phyloP scores from a whole-genome alignment of 768 basidiomycete species.

The Lentinula edodes region DNA sequence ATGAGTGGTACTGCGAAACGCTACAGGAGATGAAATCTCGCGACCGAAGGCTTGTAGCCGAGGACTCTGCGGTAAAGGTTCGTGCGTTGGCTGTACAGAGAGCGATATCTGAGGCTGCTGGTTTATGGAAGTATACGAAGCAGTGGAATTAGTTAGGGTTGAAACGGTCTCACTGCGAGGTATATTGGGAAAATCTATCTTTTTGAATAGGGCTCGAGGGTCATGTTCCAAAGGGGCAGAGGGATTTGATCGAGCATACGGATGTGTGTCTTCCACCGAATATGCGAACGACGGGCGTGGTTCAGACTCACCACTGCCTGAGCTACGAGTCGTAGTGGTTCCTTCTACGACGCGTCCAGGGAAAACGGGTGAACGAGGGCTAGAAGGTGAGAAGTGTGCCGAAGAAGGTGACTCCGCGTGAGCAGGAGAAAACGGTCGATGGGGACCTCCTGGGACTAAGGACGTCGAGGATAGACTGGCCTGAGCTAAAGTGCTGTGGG shows the following conservation, averaged over 20 bases:
- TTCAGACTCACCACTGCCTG: constrained; percentile 11
- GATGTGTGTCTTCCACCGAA: constrained; percentile 47
- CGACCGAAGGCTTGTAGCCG: constrained; percentile 2
- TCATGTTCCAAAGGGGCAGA: constrained; percentile 46
- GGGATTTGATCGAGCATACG: constrained; percentile 65
- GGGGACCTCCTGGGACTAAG: constrained; percentile 31
- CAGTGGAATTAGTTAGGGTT: constrained; percentile 42
- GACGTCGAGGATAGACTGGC: constrained; percentile 56
- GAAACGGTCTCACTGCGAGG: constrained; percentile 44
- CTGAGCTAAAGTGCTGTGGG: constrained; percentile 49
- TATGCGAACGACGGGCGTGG: constrained; percentile 16
- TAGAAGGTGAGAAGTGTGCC: constrained; percentile 18
- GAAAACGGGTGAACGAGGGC: constrained; percentile 17
- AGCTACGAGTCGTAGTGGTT: constrained; percentile 10
- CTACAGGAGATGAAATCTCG: constrained; percentile 53
- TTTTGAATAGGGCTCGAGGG: constrained; percentile 20
- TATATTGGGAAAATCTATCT: constrained; percentile 24
- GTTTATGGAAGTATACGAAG: constrained; percentile 10
- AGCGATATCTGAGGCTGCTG: constrained; percentile 11
- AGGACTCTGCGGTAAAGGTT: constrained; percentile 33
- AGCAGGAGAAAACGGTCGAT: constrained; percentile 37
- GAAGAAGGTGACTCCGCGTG: constrained; percentile 26
- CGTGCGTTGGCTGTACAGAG: constrained; percentile 21
- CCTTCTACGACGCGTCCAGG: constrained; percentile 9
- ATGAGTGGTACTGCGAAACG: constrained; percentile 27